A percentile compares a stretch with the other conserved stretches of the same genome.
phyloP scores from a whole-genome alignment of 2,329 filamentous ascomycete species.

The Microsporum canis region DNA sequence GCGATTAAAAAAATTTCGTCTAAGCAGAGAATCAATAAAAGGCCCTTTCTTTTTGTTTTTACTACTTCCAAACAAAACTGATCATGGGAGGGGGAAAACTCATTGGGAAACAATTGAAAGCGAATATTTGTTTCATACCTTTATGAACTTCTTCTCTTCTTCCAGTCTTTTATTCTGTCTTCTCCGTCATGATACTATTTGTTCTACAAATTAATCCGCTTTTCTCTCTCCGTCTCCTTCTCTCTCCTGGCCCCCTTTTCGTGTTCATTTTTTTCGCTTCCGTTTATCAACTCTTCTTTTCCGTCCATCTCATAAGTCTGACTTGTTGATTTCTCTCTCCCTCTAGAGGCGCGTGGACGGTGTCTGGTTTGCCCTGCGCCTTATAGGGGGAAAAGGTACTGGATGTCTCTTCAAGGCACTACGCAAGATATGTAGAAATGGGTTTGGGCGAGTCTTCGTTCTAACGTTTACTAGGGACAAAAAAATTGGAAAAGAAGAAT shows the following conservation, averaged over 20 bases:
- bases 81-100: not conserved
- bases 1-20: conserved; percentile 1
- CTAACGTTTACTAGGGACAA: not conserved
- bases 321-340: not conserved
- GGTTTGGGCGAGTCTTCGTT: not conserved
- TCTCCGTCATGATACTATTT: not conserved
- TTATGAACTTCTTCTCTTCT: not conserved
- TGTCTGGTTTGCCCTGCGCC: not conserved
- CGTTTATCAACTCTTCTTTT: not conserved
- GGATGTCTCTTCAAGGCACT: not conserved
- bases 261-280: not conserved
- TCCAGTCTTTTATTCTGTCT: not conserved
- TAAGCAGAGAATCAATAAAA: conserved; percentile 2
- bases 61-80: not conserved
- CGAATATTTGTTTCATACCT: conserved; percentile 1
- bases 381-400: not conserved
- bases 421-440: not conserved
- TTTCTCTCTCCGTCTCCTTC: not conserved
- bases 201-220: not conserved
- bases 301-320: not conserved
- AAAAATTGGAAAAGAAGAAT: not conserved
- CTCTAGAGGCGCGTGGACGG: not conserved
- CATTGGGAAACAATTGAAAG: not conserved
- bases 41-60: not conserved
- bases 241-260: not conserved